Base-by-base conservation (phyloP, 129 eudicot genomes). In the Pseudognaphalium luteoalbum region DNA sequence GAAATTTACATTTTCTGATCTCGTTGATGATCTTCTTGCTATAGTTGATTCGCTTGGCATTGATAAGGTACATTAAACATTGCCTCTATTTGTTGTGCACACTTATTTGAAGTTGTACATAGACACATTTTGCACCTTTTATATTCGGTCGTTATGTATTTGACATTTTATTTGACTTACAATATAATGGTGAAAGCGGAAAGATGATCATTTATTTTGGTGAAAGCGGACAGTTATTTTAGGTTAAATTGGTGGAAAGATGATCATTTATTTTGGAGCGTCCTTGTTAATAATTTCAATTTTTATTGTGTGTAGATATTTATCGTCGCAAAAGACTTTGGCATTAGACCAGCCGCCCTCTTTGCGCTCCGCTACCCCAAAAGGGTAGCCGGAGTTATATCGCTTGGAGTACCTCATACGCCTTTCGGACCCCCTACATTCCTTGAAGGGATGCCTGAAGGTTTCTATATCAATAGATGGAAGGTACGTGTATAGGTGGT, bases 391-490 rank as follows among this genome's bases (percentile, higher is more conserved):
- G 83, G 84, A 81, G 75, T 84, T 16, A 63, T 69, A 68, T 78
- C 85, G 47, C 65, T 78, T 6, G 90, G 87, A 7, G 80, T 78
- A 33, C 87, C 86, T n/a, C 83, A 72, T 72, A 4, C 58, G 60
- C 78, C 83, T 66, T 28, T 72, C 12, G 71, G 71, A 25, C 25
- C 67, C 57, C 78, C 67, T 70, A 32, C 16, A 60, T 76, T 73
- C 72, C 82, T 39, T 63, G 8, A 71, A 71, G 78, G 35, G 66
- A 33, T 82, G 75, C 89, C 89, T 15, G 76, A 86, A 78, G 92
- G 92, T 9, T 85, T 88, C 81, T 85, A 80, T 58, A 41, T 85
- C 51, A 52, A 74, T 42, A 81, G 92, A 75, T 88, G 92, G 92
- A 58, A 73, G 89, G 92, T 63, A 74, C 52, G 67, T 66, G 5